phyloP scores from a whole-genome alignment of 148 eudicot species.

The Rhododendron kiyosumense region DNA sequence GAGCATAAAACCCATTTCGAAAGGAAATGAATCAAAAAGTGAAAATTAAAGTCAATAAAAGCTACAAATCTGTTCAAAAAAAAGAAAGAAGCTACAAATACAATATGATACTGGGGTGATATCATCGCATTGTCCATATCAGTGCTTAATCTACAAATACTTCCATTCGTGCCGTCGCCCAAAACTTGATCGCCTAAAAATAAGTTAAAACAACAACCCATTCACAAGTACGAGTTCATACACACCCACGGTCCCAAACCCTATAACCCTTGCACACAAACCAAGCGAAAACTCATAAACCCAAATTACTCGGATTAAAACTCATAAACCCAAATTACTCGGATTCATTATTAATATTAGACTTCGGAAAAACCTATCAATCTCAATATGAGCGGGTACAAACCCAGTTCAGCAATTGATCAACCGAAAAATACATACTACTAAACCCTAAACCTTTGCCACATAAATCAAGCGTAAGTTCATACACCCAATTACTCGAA shows the following conservation, averaged over 20 bases:
- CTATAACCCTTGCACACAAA: not conserved
- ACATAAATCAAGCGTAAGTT: not conserved
- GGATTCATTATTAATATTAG: not conserved
- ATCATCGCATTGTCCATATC: not conserved
- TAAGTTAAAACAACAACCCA: not conserved
- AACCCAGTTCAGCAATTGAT: not conserved
- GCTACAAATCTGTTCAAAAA: no score
- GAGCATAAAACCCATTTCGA: not conserved
- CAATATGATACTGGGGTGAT: not conserved
- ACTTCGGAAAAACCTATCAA: not conserved
- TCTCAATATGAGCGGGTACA: not conserved
- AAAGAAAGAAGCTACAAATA: not conserved
- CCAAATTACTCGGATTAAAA: not conserved
- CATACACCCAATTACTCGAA: not conserved
- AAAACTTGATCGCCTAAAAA: not conserved
- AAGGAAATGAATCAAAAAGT: not conserved
- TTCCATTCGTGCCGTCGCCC: not conserved
- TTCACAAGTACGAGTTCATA: not conserved
- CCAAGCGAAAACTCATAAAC: not conserved
- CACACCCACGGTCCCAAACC: not conserved
- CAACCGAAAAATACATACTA: not conserved
- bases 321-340: not conserved
- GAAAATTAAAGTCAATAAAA: not conserved
- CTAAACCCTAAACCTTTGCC: not conserved
- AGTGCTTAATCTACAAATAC: slow-evolving; percentile 5